Percentiles rank a stretch among this genome's conserved stretches.
Evolutionary conservation across 164 flowering plant genomes (phyloP).

Genomic region (Houttuynia cordata): DNA sequence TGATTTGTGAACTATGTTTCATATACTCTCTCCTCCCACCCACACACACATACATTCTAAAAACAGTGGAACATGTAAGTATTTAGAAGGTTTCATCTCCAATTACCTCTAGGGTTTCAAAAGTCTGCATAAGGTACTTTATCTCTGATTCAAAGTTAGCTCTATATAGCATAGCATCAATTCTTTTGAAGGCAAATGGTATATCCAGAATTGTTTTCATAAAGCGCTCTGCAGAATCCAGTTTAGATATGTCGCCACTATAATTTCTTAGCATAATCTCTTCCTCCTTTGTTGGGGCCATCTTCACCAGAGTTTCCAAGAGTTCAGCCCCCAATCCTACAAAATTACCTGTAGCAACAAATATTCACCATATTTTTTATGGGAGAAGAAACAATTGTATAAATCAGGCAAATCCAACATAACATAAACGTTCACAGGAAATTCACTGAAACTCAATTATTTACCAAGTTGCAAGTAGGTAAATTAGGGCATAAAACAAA

Average conservation of each 20-base stretch:
- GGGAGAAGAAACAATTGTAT: no score
- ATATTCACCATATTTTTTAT: neutral
- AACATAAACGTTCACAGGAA: neutral
- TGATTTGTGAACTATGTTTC: no score
- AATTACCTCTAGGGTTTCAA: constrained; percentile 82
- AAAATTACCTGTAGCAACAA: constrained; percentile 48
- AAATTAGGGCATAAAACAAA: no score
- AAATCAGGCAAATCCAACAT: neutral
- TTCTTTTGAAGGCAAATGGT: constrained; percentile 92
- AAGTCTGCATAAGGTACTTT: constrained; percentile 67
- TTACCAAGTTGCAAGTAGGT: neutral
- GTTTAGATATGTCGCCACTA: constrained; percentile 59
- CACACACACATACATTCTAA: no score
- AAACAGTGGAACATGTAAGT: no score
- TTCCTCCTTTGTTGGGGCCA: constrained; percentile 99
- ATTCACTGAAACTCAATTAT: neutral
- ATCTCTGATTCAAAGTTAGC: constrained; percentile 90
- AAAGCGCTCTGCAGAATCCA: constrained; percentile 93
- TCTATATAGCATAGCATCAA: constrained; percentile 90
- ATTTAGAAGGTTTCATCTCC: constrained; percentile 3
- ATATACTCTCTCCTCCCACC: no score
- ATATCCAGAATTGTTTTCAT: constrained; percentile 75
- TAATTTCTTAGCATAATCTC: constrained; percentile 80
- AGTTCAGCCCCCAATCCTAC: constrained; percentile 85
- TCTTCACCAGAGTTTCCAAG: constrained; percentile 86